Base-by-base conservation (phyloP, 2,329 filamentous ascomycete species). In the Zymoseptoria ardabiliae region DNA sequence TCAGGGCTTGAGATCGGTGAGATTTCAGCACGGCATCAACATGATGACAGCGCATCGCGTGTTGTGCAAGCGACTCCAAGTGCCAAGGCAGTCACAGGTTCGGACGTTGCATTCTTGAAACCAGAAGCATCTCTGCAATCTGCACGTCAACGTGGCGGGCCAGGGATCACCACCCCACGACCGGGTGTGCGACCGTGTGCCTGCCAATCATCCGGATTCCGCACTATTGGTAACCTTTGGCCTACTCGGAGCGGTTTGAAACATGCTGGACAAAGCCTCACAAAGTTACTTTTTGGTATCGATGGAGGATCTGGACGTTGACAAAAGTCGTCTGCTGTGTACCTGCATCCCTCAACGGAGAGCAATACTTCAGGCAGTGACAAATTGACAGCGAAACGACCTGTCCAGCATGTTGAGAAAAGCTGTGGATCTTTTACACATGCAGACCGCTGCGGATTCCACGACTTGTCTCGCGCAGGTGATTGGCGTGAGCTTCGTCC, bases 111-210 rank as follows among this genome's bases (percentile, higher is more conserved):
- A 50, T 48, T 50, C 30, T 52, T 56, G 52, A 48, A 58, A 48
- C 51, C 55, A 60, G 54, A 53, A 48, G 22, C 55, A 52, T 19
- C 13, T 60, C 23, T 56, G 58, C 60, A 13, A 11, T 41, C 58
- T 62, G 58, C 56, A 62, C 56, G 58, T 56, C 60, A 57, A 56
- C 55, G 60, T 60, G 60, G 55, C 57, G 41, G 55, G 53, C 55
- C 22, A 55, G 50, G 57, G 60, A 20, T 58, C 54, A 59, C 56
- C 50, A 53, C 45, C 50, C 49, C 11, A 17, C 35, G 35, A 41
- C 54, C 35, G 22, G 56, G 20, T 54, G 63, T n/a, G n/a, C n/a
- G n/a, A n/a, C n/a, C n/a, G n/a, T n/a, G n/a, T 63, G 35, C 60
- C 61, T 65, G 58, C 60, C 63, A 62, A 53, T 55, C n/a, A 35